These are phyloP conservation scores for Phytophthora syringae DNA, from an alignment of 352 stramenopile species.

Conservation along the genomic window DNA sequence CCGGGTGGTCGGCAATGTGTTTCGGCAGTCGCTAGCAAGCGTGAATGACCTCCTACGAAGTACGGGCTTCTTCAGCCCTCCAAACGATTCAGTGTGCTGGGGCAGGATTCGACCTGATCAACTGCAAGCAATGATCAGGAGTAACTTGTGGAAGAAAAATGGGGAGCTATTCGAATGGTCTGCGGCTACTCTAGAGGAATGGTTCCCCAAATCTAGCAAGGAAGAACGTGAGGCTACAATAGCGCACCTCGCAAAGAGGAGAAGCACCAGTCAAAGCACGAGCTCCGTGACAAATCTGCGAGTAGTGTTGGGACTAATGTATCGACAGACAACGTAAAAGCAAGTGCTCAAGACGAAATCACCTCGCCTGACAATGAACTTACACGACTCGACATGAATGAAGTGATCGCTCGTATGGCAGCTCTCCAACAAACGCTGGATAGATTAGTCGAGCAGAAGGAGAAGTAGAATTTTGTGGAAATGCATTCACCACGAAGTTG, in stretches of 20 bases:
- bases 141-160: no score
- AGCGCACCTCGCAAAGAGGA: constrained; percentile 19
- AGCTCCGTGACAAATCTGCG: constrained; percentile 1
- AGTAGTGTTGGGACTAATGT: neutral
- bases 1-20: constrained; percentile 36
- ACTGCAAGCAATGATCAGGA: constrained; percentile 19
- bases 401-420: constrained; percentile 18
- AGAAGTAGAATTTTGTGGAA: neutral
- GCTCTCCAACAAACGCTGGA: constrained; percentile 25
- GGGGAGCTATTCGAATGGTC: constrained; percentile 21
- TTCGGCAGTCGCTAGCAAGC: constrained; percentile 23
- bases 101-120: constrained; percentile 29
- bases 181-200: constrained; percentile 14
- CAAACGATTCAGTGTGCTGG: constrained; percentile 26
- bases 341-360: constrained; percentile 3
- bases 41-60: constrained; percentile 31
- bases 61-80: constrained; percentile 16
- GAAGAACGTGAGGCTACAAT: constrained; percentile 33
- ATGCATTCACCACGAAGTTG: neutral
- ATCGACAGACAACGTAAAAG: constrained; percentile 7
- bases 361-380: neutral
- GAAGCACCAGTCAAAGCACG: constrained; percentile 15
- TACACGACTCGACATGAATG: neutral
- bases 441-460: constrained; percentile 21
- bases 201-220: constrained; percentile 23